A percentile compares a stretch with the other conserved stretches of the same genome.
Conservation (phyloP, 441 rosid species). For the Gossypium schwendimanii region DNA sequence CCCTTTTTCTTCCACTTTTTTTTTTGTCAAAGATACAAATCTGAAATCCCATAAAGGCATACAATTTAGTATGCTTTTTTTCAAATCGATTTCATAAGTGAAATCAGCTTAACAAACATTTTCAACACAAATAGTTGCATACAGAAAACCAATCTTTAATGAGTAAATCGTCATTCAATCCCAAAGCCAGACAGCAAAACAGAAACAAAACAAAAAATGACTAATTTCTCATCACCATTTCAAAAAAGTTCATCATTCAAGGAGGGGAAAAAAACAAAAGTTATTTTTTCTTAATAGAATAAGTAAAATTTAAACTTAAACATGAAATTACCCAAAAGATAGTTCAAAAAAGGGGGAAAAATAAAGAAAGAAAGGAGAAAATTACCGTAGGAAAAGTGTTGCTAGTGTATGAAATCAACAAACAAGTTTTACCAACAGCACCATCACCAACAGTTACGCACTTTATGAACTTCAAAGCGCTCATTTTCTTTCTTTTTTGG, state of each 20-base stretch:
- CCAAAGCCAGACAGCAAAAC: slow-evolving; percentile 9
- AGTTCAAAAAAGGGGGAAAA: not conserved
- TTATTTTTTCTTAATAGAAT: not conserved
- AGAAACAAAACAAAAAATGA: not conserved
- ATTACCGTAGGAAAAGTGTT: slow-evolving; percentile 59
- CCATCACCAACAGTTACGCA: slow-evolving; percentile 75
- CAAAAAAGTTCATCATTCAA: not conserved
- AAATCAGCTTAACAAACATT: not conserved
- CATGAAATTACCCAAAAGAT: not conserved
- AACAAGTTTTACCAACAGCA: slow-evolving; percentile 63
- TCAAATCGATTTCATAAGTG: not conserved
- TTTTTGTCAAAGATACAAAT: not conserved
- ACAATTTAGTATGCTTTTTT: not conserved
- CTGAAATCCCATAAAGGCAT: not conserved
- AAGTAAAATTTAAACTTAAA: not conserved
- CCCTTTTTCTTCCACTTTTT: slow-evolving; percentile 1
- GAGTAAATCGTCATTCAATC: not conserved
- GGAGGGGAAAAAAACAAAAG: not conserved
- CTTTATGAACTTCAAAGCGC: slow-evolving; percentile 63
- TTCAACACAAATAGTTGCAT: not conserved
- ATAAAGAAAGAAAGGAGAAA: not conserved
- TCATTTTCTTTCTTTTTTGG: slow-evolving; percentile 29
- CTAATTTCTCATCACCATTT: not conserved
- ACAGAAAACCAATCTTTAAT: not conserved
- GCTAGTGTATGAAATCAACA: slow-evolving; percentile 68